Evolutionary conservation across 2,329 filamentous ascomycete species (phyloP).

Genomic region (Cryphonectria radicalis): DNA sequence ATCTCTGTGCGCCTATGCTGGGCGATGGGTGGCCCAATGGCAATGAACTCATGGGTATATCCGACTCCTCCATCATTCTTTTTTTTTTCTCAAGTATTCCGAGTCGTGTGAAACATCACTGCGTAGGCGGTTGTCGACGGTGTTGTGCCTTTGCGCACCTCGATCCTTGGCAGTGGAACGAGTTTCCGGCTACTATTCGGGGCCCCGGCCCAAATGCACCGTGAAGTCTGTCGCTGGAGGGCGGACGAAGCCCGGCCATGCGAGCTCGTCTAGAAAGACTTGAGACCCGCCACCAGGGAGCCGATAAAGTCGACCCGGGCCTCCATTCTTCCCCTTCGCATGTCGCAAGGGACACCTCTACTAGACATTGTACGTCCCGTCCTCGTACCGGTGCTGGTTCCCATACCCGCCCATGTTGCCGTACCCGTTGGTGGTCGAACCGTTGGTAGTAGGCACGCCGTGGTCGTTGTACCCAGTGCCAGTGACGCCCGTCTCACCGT

Average conservation of each 20-base stretch:
- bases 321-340: not conserved
- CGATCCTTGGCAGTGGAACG: not conserved
- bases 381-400: constrained; percentile 17
- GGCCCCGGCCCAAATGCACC: too few species aligned
- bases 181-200: not conserved
- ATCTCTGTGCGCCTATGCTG: not conserved
- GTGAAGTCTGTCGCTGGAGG: not conserved
- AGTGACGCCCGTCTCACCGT: constrained; percentile 33
- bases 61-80: constrained; percentile 11
- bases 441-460: constrained; percentile 27
- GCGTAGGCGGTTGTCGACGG: not conserved
- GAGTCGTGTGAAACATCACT: not conserved
- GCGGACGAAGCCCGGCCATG: not conserved
- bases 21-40: not conserved
- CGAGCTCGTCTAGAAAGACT: not conserved
- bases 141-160: not conserved
- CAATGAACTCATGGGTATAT: constrained; percentile 24
- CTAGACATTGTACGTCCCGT: constrained; percentile 27
- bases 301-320: not conserved
- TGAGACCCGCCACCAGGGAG: not conserved
- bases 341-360: not conserved
- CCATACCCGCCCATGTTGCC: constrained; percentile 6
- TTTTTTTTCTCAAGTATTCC: not conserved
- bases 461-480: constrained; percentile 34
- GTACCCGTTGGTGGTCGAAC: not conserved